Evolutionary conservation across 2,329 filamentous ascomycete species (phyloP).

Genomic region (Zasmidium cellare): DNA sequence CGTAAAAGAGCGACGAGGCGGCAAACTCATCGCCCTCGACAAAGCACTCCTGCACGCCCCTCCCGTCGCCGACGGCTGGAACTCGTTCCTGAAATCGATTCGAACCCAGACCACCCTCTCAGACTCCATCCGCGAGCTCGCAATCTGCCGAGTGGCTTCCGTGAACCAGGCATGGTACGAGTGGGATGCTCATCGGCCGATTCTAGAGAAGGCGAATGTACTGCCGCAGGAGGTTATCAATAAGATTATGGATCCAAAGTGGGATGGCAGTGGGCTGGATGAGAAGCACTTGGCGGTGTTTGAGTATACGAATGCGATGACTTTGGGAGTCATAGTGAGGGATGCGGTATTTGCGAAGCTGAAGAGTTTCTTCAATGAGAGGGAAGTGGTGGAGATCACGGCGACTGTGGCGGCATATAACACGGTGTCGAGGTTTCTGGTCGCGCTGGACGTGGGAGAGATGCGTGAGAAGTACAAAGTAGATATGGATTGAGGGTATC

Average conservation of each 20-base stretch:
- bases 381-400: conserved; percentile 78
- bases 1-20: conserved; percentile 53
- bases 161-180: conserved; percentile 84
- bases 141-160: conserved; percentile 77
- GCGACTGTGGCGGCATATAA: conserved; percentile 80
- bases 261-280: conserved; percentile 48
- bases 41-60: conserved; percentile 56
- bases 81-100: conserved; percentile 57
- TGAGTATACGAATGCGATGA: conserved; percentile 81
- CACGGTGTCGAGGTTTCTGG: conserved; percentile 79
- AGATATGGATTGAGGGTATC: conserved; percentile 24
- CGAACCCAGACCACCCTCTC: conserved; percentile 54
- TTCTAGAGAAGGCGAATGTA: conserved; percentile 64
- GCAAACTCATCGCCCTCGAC: conserved; percentile 54
- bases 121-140: conserved; percentile 66
- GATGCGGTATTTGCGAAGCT: conserved; percentile 68
- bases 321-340: conserved; percentile 66
- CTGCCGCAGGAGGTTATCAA: conserved; percentile 51
- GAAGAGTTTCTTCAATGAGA: conserved; percentile 63
- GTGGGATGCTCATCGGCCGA: conserved; percentile 75
- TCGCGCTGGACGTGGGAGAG: conserved; percentile 69
- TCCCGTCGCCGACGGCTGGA: conserved; percentile 59
- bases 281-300: conserved; percentile 68
- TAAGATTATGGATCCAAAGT: conserved; percentile 44
- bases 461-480: conserved; percentile 34